phyloP scores from a whole-genome alignment of 1,284 basidiomycete genomes.

The Trametes hirsuta region DNA sequence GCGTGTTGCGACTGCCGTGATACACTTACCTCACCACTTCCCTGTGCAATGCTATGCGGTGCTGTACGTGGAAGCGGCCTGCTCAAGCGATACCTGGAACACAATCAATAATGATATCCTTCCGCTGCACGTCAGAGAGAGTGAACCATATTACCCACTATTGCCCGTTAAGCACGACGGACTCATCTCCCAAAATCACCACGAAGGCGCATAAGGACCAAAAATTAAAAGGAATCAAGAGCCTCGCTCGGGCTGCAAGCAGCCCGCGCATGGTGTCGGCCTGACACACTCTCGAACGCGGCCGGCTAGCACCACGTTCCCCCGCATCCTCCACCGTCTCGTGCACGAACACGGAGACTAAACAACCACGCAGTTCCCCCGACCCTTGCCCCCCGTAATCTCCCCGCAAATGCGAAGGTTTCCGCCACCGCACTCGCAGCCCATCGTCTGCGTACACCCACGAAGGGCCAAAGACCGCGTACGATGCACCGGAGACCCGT shows the following conservation, averaged over 20 bases:
- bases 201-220: conserved; percentile 15
- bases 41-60: no score
- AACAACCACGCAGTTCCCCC: conserved; percentile 22
- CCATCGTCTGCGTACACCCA: conserved; percentile 21
- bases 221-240: conserved; percentile 18
- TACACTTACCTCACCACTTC: no score
- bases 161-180: no score
- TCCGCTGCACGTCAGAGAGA: no score
- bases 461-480: conserved; percentile 13
- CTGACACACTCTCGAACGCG: conserved; percentile 27
- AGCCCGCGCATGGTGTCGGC: conserved; percentile 11
- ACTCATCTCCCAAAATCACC: background rate
- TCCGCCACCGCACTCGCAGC: conserved; percentile 25
- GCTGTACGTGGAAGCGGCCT: no score
- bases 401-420: conserved; percentile 25
- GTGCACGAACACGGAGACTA: conserved; percentile 5
- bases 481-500: conserved; percentile 24
- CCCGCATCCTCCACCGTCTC: conserved; percentile 30
- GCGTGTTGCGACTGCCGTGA: no score
- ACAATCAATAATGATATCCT: no score
- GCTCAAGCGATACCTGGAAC: no score
- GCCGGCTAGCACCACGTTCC: conserved; percentile 27
- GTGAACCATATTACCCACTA: no score
- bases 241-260: conserved; percentile 1
- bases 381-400: conserved; percentile 29